A percentile compares a stretch with the other conserved stretches of the same genome.
phyloP scores from a whole-genome alignment of 805 yeast genomes.

The Candida morakotiae region DNA sequence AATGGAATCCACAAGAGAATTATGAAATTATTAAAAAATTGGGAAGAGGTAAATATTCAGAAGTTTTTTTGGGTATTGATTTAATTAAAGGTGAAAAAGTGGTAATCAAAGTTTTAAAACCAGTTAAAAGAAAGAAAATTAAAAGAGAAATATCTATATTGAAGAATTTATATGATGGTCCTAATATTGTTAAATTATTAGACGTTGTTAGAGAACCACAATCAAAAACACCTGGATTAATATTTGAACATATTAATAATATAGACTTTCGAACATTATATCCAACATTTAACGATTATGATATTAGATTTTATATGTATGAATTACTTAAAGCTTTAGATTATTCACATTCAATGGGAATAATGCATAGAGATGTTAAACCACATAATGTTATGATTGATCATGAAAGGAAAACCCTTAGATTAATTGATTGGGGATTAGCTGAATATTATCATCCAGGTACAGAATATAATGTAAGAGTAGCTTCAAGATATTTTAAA shows the following conservation, averaged over 20 bases:
- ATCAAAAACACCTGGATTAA: conserved; percentile 81
- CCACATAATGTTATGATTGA: conserved; percentile 97
- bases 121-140: conserved; percentile 89
- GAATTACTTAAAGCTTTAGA: conserved; percentile 81
- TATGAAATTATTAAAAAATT: conserved; percentile 81
- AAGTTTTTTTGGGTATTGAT: conserved; percentile 84
- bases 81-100: conserved; percentile 57
- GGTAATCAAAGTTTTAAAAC: conserved; percentile 89
- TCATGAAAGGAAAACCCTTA: conserved; percentile 60
- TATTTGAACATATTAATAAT: conserved; percentile 81
- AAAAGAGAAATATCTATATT: conserved; percentile 85
- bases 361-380: conserved; percentile 74
- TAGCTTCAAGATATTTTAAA: conserved; percentile 88
- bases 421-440: conserved; percentile 92
- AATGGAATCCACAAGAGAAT: conserved; percentile 82
- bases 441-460: conserved; percentile 93
- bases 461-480: conserved; percentile 86
- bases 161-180: conserved; percentile 80
- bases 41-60: conserved; percentile 92
- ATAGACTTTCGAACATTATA: conserved; percentile 83
- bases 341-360: conserved; percentile 89
- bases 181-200: conserved; percentile 68
- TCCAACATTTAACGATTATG: conserved; percentile 71
- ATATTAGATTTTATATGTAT: conserved; percentile 78
- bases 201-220: conserved; percentile 88